These are phyloP conservation scores for Tolypocladium pustulatum DNA, from an alignment of 2,329 filamentous ascomycete species.

Conservation along the genomic window DNA sequence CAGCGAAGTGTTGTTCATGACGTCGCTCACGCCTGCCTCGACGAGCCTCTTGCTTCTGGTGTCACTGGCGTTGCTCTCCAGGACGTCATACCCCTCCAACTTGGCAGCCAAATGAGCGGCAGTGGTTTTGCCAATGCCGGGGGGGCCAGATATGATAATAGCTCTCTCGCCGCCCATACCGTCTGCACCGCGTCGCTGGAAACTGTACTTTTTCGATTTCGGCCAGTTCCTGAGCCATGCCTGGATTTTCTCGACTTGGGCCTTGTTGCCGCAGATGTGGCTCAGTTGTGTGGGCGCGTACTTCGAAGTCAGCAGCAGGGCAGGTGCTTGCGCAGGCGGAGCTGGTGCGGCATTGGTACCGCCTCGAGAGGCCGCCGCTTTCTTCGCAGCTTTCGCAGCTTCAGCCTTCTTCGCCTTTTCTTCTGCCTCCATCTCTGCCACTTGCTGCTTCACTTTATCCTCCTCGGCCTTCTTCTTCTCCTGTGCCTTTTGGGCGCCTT, in stretches of 20 bases:
- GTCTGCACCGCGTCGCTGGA: slow-evolving; percentile 74
- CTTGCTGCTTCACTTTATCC: slow-evolving; percentile 69
- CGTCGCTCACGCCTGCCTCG: slow-evolving; percentile 76
- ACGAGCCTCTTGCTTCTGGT: slow-evolving; percentile 93
- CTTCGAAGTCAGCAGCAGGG: slow-evolving; percentile 84
- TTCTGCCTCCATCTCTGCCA: slow-evolving; percentile 75
- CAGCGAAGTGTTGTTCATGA: slow-evolving; percentile 87
- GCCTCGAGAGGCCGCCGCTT: slow-evolving; percentile 20
- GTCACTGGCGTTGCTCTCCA: slow-evolving; percentile 95
- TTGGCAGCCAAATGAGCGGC: slow-evolving; percentile 91
- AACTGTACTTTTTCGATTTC: slow-evolving; percentile 66
- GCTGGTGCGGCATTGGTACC: slow-evolving; percentile 6
- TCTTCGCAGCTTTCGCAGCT: slow-evolving; percentile 38
- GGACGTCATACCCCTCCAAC: slow-evolving; percentile 82
- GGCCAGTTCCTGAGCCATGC: slow-evolving; percentile 77
- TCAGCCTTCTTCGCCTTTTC: slow-evolving; percentile 53
- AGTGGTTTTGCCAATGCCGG: slow-evolving; percentile 95
- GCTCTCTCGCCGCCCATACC: slow-evolving; percentile 75
- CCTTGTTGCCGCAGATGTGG: slow-evolving; percentile 95
- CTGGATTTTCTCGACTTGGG: slow-evolving; percentile 79
- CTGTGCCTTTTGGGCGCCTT: slow-evolving; percentile 74
- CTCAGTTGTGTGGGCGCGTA: slow-evolving; percentile 78
- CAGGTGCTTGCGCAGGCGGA: slow-evolving; percentile 39
- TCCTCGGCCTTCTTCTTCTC: slow-evolving; percentile 81
- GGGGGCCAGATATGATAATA: slow-evolving; percentile 91